phyloP scores from a whole-genome alignment of 2,329 filamentous ascomycete species.

The Ceratocystis cubensis region DNA sequence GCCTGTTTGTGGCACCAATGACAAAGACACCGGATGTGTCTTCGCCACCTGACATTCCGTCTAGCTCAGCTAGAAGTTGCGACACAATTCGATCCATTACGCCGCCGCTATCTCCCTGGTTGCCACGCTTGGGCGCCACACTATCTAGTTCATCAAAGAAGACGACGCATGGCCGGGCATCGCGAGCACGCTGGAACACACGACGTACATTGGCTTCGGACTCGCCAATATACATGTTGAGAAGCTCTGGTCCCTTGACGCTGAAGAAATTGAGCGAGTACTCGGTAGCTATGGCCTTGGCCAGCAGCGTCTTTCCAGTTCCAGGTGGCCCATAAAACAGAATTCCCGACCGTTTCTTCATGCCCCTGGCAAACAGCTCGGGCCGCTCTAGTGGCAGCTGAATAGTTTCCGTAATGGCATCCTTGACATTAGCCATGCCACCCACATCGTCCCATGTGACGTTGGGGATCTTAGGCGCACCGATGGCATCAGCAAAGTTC shows the following conservation, averaged over 20 bases:
- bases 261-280: slow-evolving; percentile 92
- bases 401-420: slow-evolving; percentile 93
- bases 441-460: slow-evolving; percentile 95
- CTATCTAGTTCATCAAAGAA: slow-evolving; percentile 92
- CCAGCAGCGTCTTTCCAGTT: slow-evolving; percentile 83
- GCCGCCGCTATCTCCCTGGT: slow-evolving; percentile 91
- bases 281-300: slow-evolving; percentile 86
- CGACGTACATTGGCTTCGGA: slow-evolving; percentile 83
- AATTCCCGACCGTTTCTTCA: slow-evolving; percentile 95
- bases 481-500: slow-evolving; percentile 95
- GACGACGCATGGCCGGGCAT: slow-evolving; percentile 76
- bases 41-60: slow-evolving; percentile 65
- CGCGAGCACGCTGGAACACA: slow-evolving; percentile 76
- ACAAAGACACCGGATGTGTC: slow-evolving; percentile 82
- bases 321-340: slow-evolving; percentile 85
- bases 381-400: slow-evolving; percentile 83
- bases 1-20: slow-evolving; percentile 89
- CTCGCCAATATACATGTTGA: slow-evolving; percentile 95
- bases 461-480: slow-evolving; percentile 94
- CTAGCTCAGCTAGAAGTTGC: slow-evolving; percentile 84
- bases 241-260: slow-evolving; percentile 79
- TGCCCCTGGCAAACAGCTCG: slow-evolving; percentile 88
- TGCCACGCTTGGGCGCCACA: slow-evolving; percentile 89
- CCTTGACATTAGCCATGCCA: slow-evolving; percentile 85
- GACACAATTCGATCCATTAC: slow-evolving; percentile 98